Percentiles rank a stretch among this genome's conserved stretches.
phyloP scores from a whole-genome alignment of 1,139 yeast genomes.

The Sugiyamaella xylanicola region DNA sequence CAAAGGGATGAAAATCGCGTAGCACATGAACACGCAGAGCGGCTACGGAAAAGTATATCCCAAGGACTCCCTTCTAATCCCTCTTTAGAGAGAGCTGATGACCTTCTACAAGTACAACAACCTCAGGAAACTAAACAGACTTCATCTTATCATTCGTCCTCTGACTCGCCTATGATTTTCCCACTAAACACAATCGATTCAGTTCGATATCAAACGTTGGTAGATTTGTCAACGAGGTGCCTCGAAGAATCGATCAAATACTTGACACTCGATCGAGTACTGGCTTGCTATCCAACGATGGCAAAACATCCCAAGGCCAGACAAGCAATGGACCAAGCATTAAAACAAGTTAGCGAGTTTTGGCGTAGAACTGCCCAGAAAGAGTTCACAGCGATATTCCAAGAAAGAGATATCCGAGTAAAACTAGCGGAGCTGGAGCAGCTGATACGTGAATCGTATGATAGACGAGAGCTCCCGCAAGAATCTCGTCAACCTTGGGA shows the following conservation, averaged over 20 bases:
- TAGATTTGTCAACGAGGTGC: slow-evolving; percentile 64
- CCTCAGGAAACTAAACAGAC: too few species aligned
- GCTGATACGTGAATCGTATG: slow-evolving; percentile 57
- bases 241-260: slow-evolving; percentile 66
- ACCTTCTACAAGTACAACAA: too few species aligned
- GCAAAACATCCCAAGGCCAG: slow-evolving; percentile 52
- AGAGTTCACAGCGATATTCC: slow-evolving; percentile 68
- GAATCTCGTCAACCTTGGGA: slow-evolving; percentile 24
- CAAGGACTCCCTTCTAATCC: too few species aligned
- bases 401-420: slow-evolving; percentile 59
- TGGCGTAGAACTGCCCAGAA: slow-evolving; percentile 60
- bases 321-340: slow-evolving; percentile 56
- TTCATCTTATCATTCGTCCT: too few species aligned
- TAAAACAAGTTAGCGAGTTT: slow-evolving; percentile 60
- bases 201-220: slow-evolving; percentile 57
- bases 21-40: too few species aligned
- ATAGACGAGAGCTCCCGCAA: slow-evolving; percentile 34
- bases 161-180: too few species aligned
- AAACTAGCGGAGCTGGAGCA: slow-evolving; percentile 69
- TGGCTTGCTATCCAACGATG: slow-evolving; percentile 67
- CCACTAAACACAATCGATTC: slow-evolving; percentile 18
- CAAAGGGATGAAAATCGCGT: too few species aligned
- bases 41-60: too few species aligned
- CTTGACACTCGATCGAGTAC: slow-evolving; percentile 60
- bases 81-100: too few species aligned